These are phyloP conservation scores for Scytalidium sp. DNA, from an alignment of 2,329 filamentous ascomycete species.

Conservation along the genomic window DNA sequence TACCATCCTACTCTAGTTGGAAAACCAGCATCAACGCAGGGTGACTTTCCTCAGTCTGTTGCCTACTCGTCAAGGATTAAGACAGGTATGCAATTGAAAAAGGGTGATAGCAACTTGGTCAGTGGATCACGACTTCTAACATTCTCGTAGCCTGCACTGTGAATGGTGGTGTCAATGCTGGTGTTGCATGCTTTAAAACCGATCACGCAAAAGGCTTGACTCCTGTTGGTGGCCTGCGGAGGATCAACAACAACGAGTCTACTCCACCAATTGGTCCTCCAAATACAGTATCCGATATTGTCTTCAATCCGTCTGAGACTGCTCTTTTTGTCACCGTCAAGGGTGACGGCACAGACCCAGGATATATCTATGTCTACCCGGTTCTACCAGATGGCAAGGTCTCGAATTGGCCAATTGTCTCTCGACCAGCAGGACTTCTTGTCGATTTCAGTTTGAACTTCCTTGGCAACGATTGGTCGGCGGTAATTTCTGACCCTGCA, in stretches of 20 bases:
- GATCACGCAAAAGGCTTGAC: slow-evolving; percentile 31
- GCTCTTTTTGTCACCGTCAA: slow-evolving; percentile 55
- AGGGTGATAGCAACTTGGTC: no score
- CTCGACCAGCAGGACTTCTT: slow-evolving; percentile 5
- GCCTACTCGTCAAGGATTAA: slow-evolving; percentile 17
- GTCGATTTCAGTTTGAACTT: slow-evolving; percentile 13
- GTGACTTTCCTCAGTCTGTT: slow-evolving; percentile 49
- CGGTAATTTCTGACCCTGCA: slow-evolving; percentile 11
- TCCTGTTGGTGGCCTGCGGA: slow-evolving; percentile 38
- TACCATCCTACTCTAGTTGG: slow-evolving; percentile 40
- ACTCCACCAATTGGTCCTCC: slow-evolving; percentile 53
- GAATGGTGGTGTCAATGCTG: slow-evolving; percentile 36
- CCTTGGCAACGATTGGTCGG: slow-evolving; percentile 7
- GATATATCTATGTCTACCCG: slow-evolving; percentile 14
- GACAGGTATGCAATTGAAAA: slow-evolving; percentile 1
- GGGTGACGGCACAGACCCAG: slow-evolving; percentile 36
- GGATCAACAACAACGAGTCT: slow-evolving; percentile 47
- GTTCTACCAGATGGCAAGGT: slow-evolving; percentile 1
- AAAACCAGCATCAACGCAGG: slow-evolving; percentile 36
- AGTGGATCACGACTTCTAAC: no score
- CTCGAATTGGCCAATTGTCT: slow-evolving; percentile 8
- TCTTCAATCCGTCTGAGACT: slow-evolving; percentile 51
- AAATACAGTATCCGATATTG: slow-evolving; percentile 55
- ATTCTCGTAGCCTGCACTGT: slow-evolving; percentile 32
- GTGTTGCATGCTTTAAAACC: slow-evolving; percentile 39